Evolutionary conservation across 2,329 filamentous ascomycete genomes (phyloP), one percentile per base, ranked within the genome.

Genomic region (Dryadomyces sulphureus): DNA sequence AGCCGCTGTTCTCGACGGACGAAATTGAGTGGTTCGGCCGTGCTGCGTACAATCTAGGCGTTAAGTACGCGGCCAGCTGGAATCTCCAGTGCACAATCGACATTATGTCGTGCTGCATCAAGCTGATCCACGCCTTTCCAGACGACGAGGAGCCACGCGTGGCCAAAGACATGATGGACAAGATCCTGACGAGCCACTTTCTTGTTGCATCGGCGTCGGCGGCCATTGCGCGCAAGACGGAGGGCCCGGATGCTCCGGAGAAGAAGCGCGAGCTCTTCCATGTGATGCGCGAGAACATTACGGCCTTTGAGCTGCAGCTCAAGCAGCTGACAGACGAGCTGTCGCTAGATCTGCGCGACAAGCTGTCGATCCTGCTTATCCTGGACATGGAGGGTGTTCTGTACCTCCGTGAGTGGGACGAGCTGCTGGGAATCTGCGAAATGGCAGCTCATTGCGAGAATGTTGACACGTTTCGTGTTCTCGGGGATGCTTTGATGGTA

Each of bases 21-120:
- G 87, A 94, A 54, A 66, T 93, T 4, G 73, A 89, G 53, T 94
- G 87, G 87, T 89, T 94, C 58, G 81, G 80, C 34, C 80, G 80
- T 51, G 90, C 84, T 51, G 73, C 82, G 1, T 94, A 93, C 65
- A 93, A 92, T 53, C 60, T 88, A 7, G 80, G 79, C 0, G 61
- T 90, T 5, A 76, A 78, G 49, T 68, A 80, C 52, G 67, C 69
- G 2, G 65, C 72, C 3, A 52, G 48, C 1, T 80, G 81, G 68
- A 59, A 72, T 21, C 66, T 79, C 1, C 57, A 60, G 6, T 60
- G 69, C 42, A 65, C 81, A 0, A 57, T 79, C 4, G 66, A 73
- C 4, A 68, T 94, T 21, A 62, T 81, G 41, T 59, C 57, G 5
- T 64, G 65, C 24, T 79, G 73, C 49, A 62, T 77, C 32, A 57